Evolutionary conservation across 805 yeast species (phyloP).

Genomic region (Kodamaea lidongshanica): DNA sequence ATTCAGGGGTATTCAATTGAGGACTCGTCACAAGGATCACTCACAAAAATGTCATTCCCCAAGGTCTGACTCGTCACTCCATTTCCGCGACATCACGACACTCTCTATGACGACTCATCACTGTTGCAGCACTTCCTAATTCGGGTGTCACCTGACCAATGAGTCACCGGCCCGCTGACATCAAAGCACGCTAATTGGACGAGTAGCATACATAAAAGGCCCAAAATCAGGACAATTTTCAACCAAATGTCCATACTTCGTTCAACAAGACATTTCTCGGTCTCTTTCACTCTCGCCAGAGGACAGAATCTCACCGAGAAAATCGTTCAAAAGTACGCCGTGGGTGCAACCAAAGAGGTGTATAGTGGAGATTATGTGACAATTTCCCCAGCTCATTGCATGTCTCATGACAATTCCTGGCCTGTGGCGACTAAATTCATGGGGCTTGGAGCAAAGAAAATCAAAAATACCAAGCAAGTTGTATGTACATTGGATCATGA

Average conservation of each 20-base stretch:
- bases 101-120: too few species aligned
- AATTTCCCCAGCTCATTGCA: conserved; percentile 92
- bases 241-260: not conserved
- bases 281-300: conserved; percentile 14
- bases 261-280: conserved; percentile 19
- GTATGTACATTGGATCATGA: conserved; percentile 97
- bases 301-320: conserved; percentile 92
- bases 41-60: too few species aligned
- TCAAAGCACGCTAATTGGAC: too few species aligned
- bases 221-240: too few species aligned
- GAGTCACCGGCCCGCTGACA: too few species aligned
- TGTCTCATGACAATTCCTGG: conserved; percentile 99
- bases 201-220: too few species aligned
- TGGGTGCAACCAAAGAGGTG: conserved; percentile 73
- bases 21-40: too few species aligned
- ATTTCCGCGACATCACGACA: too few species aligned
- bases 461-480: conserved; percentile 81
- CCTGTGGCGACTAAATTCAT: conserved; percentile 96
- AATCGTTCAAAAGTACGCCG: conserved; percentile 89
- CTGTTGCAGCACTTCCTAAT: too few species aligned
- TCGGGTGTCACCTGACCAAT: too few species aligned
- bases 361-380: conserved; percentile 92
- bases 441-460: conserved; percentile 85
- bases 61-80: too few species aligned
- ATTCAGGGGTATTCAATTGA: too few species aligned